phyloP scores from a whole-genome alignment of 495 filamentous ascomycete species.

The Aspergillus ostianus region DNA sequence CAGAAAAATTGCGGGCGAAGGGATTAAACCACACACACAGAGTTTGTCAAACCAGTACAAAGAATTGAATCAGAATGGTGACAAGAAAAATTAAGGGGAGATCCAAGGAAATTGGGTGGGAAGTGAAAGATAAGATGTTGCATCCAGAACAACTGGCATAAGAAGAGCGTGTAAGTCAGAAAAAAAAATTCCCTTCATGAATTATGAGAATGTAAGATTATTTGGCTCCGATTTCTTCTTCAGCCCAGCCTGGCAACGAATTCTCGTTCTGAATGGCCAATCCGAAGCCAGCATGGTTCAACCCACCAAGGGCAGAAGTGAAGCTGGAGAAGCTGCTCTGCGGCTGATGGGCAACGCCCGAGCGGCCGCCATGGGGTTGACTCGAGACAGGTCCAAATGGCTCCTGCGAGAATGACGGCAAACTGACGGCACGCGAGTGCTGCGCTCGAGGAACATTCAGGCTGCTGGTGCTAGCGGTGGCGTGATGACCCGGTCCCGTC shows the following conservation, averaged over 20 bases:
- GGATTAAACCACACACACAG: constrained; percentile 17
- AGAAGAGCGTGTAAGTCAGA: not conserved
- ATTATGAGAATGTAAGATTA: constrained; percentile 27
- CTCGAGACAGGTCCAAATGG: constrained; percentile 48
- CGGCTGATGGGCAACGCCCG: constrained; percentile 50
- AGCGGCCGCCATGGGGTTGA: constrained; percentile 42
- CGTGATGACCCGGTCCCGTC: constrained; percentile 46
- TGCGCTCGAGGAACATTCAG: constrained; percentile 60
- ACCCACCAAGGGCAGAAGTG: constrained; percentile 54
- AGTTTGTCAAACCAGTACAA: constrained; percentile 20
- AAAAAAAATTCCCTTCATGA: not conserved
- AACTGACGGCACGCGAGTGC: constrained; percentile 80
- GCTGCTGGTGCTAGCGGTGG: constrained; percentile 66
- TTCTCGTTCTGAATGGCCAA: constrained; percentile 63
- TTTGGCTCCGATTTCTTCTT: constrained; percentile 60
- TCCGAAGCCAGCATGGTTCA: constrained; percentile 58
- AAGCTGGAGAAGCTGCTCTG: constrained; percentile 58
- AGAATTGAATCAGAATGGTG: constrained; percentile 30
- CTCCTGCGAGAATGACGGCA: constrained; percentile 71
- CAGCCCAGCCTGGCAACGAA: constrained; percentile 65
- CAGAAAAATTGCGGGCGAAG: constrained; percentile 16
- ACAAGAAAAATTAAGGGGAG: constrained; percentile 7
- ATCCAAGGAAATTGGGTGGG: constrained; percentile 7
- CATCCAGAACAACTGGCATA: constrained; percentile 23
- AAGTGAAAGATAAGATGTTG: constrained; percentile 17